Conservation (phyloP, 2,329 filamentous ascomycete species). For the Orbilia ellipsospora region DNA sequence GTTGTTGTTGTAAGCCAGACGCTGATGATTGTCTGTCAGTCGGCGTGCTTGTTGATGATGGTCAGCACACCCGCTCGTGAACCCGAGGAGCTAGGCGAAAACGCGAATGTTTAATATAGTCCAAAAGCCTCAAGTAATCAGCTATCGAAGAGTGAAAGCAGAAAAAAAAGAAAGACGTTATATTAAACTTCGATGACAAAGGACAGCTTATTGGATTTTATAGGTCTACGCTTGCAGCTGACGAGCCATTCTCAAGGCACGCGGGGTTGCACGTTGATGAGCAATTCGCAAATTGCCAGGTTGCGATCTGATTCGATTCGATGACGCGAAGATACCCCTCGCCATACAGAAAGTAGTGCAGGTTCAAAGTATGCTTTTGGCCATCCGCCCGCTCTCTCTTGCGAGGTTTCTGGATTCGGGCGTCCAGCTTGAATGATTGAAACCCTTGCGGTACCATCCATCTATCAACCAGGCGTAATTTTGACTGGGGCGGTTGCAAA, state of each 20-base stretch:
- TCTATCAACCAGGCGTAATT: too few species aligned
- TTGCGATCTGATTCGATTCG: slow-evolving; percentile 24
- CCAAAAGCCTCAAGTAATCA: slow-evolving; percentile 1
- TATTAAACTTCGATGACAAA: slow-evolving; percentile 9
- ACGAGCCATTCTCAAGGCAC: slow-evolving; percentile 19
- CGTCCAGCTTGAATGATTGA: too few species aligned
- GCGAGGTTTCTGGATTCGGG: not conserved
- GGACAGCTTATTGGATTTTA: slow-evolving; percentile 17
- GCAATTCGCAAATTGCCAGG: slow-evolving; percentile 43
- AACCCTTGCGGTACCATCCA: too few species aligned
- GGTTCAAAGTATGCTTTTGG: slow-evolving; percentile 52
- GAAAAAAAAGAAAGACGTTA: not conserved
- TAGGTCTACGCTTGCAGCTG: slow-evolving; percentile 24
- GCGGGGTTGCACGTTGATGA: slow-evolving; percentile 18
- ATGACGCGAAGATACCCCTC: slow-evolving; percentile 48
- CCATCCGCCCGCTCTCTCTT: slow-evolving; percentile 28
- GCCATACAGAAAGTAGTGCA: not conserved
- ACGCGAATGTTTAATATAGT: slow-evolving; percentile 34
- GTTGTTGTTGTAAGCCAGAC: slow-evolving; percentile 12
- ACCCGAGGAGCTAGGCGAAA: slow-evolving; percentile 17
- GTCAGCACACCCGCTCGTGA: slow-evolving; percentile 25
- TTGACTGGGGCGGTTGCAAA: too few species aligned
- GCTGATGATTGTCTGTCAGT: slow-evolving; percentile 7
- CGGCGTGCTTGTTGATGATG: too few species aligned
- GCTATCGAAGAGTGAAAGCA: not conserved